These are phyloP conservation scores for Sherardia arvensis DNA, from an alignment of 257 asterid species.

Conservation along the genomic window DNA sequence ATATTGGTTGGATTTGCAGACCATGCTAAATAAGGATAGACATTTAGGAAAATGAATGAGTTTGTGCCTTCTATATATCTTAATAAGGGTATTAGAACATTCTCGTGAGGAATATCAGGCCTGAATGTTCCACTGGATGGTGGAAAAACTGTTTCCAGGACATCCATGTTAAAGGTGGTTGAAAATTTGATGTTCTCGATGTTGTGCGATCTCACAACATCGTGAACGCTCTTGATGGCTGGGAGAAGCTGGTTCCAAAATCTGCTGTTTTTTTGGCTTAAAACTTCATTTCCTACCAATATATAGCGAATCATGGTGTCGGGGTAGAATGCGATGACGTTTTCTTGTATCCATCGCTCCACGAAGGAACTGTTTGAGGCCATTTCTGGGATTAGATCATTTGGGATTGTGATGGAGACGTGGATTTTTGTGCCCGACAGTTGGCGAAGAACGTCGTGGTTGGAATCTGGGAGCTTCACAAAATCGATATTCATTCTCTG, in stretches of 20 bases:
- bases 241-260: conserved; percentile 61
- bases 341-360: conserved; percentile 47
- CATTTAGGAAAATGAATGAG: conserved; percentile 52
- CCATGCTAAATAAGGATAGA: conserved; percentile 58
- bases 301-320: conserved; percentile 42
- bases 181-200: conserved; percentile 62
- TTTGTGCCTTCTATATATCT: conserved; percentile 41
- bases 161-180: conserved; percentile 69
- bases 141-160: conserved; percentile 43
- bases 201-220: conserved; percentile 21
- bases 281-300: conserved; percentile 63
- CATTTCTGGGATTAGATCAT: conserved; percentile 34
- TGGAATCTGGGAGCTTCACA: conserved; percentile 57
- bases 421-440: conserved; percentile 43
- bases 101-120: conserved; percentile 24
- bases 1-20: conserved; percentile 26
- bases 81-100: conserved; percentile 37
- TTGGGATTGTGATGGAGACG: conserved; percentile 52
- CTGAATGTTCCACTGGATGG: conserved; percentile 62
- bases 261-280: conserved; percentile 23
- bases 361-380: conserved; percentile 45
- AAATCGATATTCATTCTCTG: conserved; percentile 27
- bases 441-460: conserved; percentile 51
- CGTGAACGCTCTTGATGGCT: conserved; percentile 45
- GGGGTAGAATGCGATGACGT: conserved; percentile 47